Evolutionary conservation across 768 basidiomycete genomes (phyloP), one percentile per base, ranked within the genome.

Genomic region (Ramaria rubella): DNA sequence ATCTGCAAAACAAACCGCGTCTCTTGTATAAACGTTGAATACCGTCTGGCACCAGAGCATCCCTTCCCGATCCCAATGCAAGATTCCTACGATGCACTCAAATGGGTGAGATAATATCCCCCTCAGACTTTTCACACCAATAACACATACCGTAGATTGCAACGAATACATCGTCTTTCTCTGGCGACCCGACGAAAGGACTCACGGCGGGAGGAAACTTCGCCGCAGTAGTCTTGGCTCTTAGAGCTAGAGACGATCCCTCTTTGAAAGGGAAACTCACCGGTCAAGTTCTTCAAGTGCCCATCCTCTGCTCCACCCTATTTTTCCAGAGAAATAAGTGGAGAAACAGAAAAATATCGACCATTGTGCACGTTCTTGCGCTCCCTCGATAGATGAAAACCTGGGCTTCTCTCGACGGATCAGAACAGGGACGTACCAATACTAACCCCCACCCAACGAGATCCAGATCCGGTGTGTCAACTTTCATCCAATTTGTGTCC

Each of bases 161-260:
- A 8, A 40, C 40, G 1, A 58, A 63, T 40, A 19, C 53, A 14
- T 26, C 17, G 1, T 23, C 49, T 7, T 52, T 70, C 3, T 58
- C 38, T 2, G 63, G 50, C 1, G 58, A 58, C 43, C 45, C 60
- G 27, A 42, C 42, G 4, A 65, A 65, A 33, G 69, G 64, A 5
- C 63, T 67, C 27, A 59, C 66, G 0, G 59, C 64, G 0, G 68
- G 68, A 1, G 68, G 43, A 0, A 61, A 65, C 11, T 31, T 64
- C 0, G 59, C 64, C 21, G 58, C 66, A 17, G 63, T 64, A 3
- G 60, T 49, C 5, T 29, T 68, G 5, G 60, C 63, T 2, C 63
- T 61, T 38, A 60, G 58, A 34, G 64, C 63, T 6, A 60, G 60
- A 14, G 62, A 62, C 24, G 65, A 69, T 34, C 57, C 60, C 4